A percentile compares a stretch with the other conserved stretches of the same genome.
Evolutionary conservation across 2,329 filamentous ascomycete genomes (phyloP).

Genomic region (Colletotrichum musicola): DNA sequence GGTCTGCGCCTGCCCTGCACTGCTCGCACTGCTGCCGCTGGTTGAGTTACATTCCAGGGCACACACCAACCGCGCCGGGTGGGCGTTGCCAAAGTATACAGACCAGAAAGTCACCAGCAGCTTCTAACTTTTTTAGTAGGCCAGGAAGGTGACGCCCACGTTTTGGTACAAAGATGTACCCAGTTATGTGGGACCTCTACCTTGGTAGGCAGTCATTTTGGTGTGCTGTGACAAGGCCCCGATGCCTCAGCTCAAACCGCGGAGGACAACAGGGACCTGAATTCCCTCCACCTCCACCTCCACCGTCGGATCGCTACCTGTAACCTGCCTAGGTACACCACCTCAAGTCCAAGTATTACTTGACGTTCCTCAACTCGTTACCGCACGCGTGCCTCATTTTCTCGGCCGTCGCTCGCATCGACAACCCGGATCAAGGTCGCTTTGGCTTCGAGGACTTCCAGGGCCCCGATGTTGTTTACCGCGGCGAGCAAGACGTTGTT

Average conservation of each 20-base stretch:
- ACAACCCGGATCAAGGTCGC: not conserved
- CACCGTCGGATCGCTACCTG: not conserved
- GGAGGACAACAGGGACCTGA: constrained; percentile 1
- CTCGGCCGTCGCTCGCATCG: constrained; percentile 3
- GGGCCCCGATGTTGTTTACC: too few relatives aligned
- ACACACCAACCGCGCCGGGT: not conserved
- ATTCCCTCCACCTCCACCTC: constrained; percentile 3
- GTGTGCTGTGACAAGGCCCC: constrained; percentile 30
- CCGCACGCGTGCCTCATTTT: not conserved
- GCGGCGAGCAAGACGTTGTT: constrained; percentile 6
- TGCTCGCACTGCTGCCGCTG: constrained; percentile 14
- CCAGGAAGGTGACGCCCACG: too few relatives aligned
- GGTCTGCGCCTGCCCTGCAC: not conserved
- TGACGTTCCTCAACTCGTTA: not conserved
- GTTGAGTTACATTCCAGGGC: constrained; percentile 30
- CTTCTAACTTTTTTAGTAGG: too few relatives aligned
- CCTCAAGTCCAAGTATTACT: not conserved
- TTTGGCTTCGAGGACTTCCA: constrained; percentile 4
- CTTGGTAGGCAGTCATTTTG: not conserved
- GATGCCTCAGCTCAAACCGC: constrained; percentile 30
- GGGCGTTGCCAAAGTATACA: not conserved
- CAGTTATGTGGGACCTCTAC: not conserved
- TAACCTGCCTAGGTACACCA: too few relatives aligned
- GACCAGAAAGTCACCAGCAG: not conserved
- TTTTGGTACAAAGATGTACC: too few relatives aligned